Evolutionary conservation across 345 rosid genomes (phyloP), one percentile per base, ranked within the genome.

Genomic region (Eucalyptus brandiana): DNA sequence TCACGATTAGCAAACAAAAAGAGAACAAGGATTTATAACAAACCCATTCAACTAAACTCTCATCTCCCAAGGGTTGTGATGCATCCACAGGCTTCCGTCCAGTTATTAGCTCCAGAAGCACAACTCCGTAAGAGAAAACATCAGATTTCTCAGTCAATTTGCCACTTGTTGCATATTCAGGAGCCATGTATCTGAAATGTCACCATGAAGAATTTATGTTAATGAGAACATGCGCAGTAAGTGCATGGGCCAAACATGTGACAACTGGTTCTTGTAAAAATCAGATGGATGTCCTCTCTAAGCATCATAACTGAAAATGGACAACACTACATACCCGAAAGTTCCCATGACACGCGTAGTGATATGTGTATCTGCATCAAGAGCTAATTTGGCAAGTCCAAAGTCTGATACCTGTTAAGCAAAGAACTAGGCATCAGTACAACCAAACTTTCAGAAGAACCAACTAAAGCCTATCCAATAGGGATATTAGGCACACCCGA

Each of bases 41-140:
- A 95, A 97, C 99, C 99, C 99, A 96, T 95, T 97, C 97, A 91
- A 97, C 99, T 87, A 97, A 95, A 93, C 99, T 95, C 93, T 97
- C 99, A 89, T 97, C 98, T 91, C 99, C 99, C 17, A 94, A 18
- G 40, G 99, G 97, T 89, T 95, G 99, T 37, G 98, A 95, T 86
- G 93, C 53, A 92, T 97, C 99, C 69, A 97, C 98, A n/a, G 99
- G 98, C 92, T 95, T 97, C 87, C 98, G 93, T 93, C 99, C 99
- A 53, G 99, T 97, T 90, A 97, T 93, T 87, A 97, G 95, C 94
- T 97, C 99, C 91, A 97, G 92, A 90, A 97, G 95, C 92, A 97
- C 98, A 87, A 97, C 99, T 60, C 99, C 99, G 56, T 92, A 97
- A 3, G 99, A 97, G 95, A 93, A 97, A 6, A 97, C 98, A 88